Base-by-base conservation (phyloP, 345 rosid genomes). In the Brassica juncea region DNA sequence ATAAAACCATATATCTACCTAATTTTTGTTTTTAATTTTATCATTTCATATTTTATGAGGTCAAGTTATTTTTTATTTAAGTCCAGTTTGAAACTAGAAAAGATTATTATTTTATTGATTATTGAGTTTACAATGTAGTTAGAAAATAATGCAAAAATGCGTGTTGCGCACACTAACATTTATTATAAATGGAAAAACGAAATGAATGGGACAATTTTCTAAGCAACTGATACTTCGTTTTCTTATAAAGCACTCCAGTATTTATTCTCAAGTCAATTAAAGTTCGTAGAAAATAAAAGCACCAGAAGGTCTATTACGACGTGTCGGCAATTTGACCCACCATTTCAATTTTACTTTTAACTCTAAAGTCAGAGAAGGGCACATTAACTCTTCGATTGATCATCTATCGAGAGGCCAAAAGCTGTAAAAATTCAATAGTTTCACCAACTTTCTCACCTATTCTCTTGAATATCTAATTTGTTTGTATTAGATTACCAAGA, bases 241-340 rank as follows among this genome's bases (percentile, higher is more conserved):
- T 79, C 73, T 72, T 66, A 6, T 59, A 57, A 72, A 28, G 63
- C 68, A 66, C 68, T 66, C 77, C 19, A 66, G 52, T 54, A 78
- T 66, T 55, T 58, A 72, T 73, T 79, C 70, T 44, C 64, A 47
- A 67, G 74, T 67, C 82, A 79, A 67, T 68, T 67, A 67, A 73
- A 66, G 69, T 39, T 71, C 31, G 47, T 54, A 54, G 42, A 27
- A n/a, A 37, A 66, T 58, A 15, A 64, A 70, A 23, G 27, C 30
- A 9, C 16, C 66, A 64, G 25, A 63, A 19, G 25, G 71, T 71
- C 25, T 15, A 32, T 62, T 63, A 32, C 75, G 52, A 34, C 55
- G 39, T 63, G 70, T 77, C 8, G 19, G 30, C 65, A 72, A 65
- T 57, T 57, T 71, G 72, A 78, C 76, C 71, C 49, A 55, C 28